Evolutionary conservation across 441 rosid genomes (phyloP), one percentile per base, ranked within the genome.

Genomic region (Daphne laureola): DNA sequence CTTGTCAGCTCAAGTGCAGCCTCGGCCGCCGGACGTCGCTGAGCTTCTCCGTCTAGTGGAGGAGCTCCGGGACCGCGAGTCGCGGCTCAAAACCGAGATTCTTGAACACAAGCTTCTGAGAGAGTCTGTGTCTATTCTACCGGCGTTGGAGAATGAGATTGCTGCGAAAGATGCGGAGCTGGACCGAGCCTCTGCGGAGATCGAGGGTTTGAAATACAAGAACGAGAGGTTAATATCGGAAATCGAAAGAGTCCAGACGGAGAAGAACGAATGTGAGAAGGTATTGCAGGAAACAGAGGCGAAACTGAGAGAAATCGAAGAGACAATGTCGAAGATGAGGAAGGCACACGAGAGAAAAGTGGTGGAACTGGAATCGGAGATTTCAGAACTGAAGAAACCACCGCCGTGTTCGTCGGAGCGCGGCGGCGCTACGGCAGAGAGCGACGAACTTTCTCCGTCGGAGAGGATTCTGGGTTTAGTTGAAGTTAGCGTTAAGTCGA

Each of bases 1-100:
- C 48, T 71, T 96, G 46, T 91, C 98, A 13, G 84, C 98, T 12
- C 95, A 91, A 61, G 86, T 86, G 40, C 91, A 81, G 72, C 87
- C 95, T 55, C 76, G 87, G n/a, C 82, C 82, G 0, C 95, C 87
- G 8, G 95, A 79, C 66, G 77, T 80, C 1, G 21, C 77, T 0
- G 98, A 91, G 48, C 90, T 91, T 1, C 74, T 82, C 49, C 84
- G 81, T 12, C 71, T 81, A n/a, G 83, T 91, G 0, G 98, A 91
- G 49, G 77, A 82, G 59, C 86, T 91, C 31, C 80, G 84, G 0
- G 92, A 82, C 14, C 70, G 88, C 15, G 98, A 88, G 55, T 76
- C 87, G 11, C 50, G 69, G 38, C 60, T 91, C 1, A 78, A 77
- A 52, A 91, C 98, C 0, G 87, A 91, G 76, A 77, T 82, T 55